phyloP scores from a whole-genome alignment of 352 stramenopile species.

The Phytophthora hybrid region DNA sequence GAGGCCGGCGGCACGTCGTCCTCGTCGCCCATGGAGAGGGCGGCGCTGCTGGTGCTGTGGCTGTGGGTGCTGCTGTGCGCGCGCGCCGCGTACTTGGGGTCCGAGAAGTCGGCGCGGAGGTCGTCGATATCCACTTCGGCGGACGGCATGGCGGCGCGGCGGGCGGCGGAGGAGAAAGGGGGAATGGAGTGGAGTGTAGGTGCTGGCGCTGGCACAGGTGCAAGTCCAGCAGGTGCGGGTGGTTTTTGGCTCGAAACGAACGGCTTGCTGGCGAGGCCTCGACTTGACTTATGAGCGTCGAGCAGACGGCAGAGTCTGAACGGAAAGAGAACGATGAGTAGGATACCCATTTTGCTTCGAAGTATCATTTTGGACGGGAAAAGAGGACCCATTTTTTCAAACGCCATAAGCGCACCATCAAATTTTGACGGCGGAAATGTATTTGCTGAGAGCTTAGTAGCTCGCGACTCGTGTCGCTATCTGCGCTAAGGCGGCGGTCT shows the following conservation, averaged over 20 bases:
- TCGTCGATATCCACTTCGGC: constrained; percentile 55
- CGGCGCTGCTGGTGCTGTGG: constrained; percentile 35
- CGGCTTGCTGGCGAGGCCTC: constrained; percentile 1
- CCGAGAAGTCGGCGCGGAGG: constrained; percentile 31
- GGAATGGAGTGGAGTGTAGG: neutral
- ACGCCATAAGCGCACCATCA: too few relatives aligned
- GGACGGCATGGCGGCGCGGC: constrained; percentile 36
- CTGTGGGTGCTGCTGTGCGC: constrained; percentile 35
- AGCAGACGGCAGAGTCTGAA: constrained; percentile 33
- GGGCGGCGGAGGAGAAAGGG: neutral
- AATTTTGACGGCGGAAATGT: too few relatives aligned
- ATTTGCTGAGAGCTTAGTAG: too few relatives aligned
- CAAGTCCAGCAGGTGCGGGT: neutral
- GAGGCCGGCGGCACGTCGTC: constrained; percentile 26
- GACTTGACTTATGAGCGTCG: constrained; percentile 37
- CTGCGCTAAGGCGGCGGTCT: too few relatives aligned
- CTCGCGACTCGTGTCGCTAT: too few relatives aligned
- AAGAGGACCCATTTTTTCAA: neutral
- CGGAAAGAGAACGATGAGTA: neutral
- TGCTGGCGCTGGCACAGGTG: too few relatives aligned
- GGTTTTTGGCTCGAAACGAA: constrained; percentile 15
- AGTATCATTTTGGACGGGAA: neutral
- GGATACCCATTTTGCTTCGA: neutral
- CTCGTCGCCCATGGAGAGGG: constrained; percentile 41
- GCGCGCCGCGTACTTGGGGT: constrained; percentile 11